These are phyloP conservation scores for Tilletia caries DNA, from an alignment of 1,284 basidiomycete genomes.

Conservation along the genomic window DNA sequence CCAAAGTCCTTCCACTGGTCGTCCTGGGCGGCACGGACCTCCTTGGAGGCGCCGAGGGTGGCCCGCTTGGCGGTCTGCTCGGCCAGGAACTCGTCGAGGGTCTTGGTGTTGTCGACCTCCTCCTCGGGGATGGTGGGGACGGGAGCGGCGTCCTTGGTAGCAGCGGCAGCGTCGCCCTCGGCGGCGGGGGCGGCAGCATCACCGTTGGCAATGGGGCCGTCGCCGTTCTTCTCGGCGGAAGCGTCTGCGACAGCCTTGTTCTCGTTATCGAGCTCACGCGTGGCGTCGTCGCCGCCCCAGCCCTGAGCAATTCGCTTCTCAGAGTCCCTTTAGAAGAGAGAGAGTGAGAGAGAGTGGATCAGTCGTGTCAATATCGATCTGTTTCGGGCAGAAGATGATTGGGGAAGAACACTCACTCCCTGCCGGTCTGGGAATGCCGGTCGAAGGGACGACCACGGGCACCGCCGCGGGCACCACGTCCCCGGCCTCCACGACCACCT, in stretches of 20 bases:
- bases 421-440: constrained; percentile 77
- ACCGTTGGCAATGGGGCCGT: constrained; percentile 63
- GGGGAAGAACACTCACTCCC: constrained; percentile 32
- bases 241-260: constrained; percentile 60
- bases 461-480: constrained; percentile 52
- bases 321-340: constrained; percentile 64
- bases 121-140: constrained; percentile 61
- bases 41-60: constrained; percentile 38
- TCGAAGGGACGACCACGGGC: constrained; percentile 71
- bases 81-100: constrained; percentile 73
- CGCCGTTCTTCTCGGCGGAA: constrained; percentile 66
- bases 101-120: constrained; percentile 89
- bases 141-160: constrained; percentile 55
- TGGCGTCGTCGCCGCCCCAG: constrained; percentile 84
- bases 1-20: constrained; percentile 43
- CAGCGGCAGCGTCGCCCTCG: constrained; percentile 39
- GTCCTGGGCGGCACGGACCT: constrained; percentile 28
- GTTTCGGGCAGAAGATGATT: background rate
- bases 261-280: constrained; percentile 72
- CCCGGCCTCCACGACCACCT: constrained; percentile 65
- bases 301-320: constrained; percentile 86
- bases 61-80: constrained; percentile 61
- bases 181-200: constrained; percentile 39
- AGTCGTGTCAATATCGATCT: no score
- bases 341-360: no score